Conservation (phyloP, 192 early-diverging fungal genomes). For the Umbelopsis sp. region DNA sequence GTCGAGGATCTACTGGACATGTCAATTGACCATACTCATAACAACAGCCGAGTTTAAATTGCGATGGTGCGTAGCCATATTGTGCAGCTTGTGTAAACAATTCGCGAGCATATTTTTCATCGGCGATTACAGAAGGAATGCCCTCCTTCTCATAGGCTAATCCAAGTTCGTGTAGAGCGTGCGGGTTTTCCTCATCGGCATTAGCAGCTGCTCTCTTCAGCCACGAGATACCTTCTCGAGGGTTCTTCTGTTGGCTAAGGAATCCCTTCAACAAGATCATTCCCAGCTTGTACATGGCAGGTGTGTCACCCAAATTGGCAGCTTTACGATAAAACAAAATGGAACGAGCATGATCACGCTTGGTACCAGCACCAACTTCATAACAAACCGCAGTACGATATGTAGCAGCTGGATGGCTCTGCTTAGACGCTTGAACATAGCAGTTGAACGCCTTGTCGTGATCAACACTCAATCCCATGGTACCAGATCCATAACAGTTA, state of each 20-base stretch:
- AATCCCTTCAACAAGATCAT: conserved; percentile 88
- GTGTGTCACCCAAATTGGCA: conserved; percentile 85
- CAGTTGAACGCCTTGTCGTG: conserved; percentile 88
- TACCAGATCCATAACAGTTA: conserved; percentile 85
- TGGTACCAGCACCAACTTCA: conserved; percentile 93
- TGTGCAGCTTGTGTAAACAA: conserved; percentile 91
- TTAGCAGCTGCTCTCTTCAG: conserved; percentile 89
- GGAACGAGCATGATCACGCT: conserved; percentile 76
- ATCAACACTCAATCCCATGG: conserved; percentile 75
- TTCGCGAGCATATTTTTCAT: conserved; percentile 88
- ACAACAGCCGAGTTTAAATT: conserved; percentile 88
- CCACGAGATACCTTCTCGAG: conserved; percentile 93
- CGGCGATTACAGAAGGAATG: conserved; percentile 72
- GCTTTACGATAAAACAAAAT: conserved; percentile 94
- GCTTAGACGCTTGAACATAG: conserved; percentile 93
- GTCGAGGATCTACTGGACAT: conserved; percentile 82
- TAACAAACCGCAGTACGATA: conserved; percentile 97
- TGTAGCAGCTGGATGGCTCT: conserved; percentile 87
- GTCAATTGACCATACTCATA: conserved; percentile 95
- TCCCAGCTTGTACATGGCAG: conserved; percentile 97
- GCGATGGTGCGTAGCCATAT: conserved; percentile 91
- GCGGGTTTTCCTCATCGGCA: conserved; percentile 90
- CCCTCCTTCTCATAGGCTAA: conserved; percentile 79
- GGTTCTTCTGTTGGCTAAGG: conserved; percentile 73
- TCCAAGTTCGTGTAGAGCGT: conserved; percentile 93